Evolutionary conservation across 2,329 filamentous ascomycete species (phyloP), one percentile per base, ranked within the genome.

Genomic region (Cladophialophora psammophila): DNA sequence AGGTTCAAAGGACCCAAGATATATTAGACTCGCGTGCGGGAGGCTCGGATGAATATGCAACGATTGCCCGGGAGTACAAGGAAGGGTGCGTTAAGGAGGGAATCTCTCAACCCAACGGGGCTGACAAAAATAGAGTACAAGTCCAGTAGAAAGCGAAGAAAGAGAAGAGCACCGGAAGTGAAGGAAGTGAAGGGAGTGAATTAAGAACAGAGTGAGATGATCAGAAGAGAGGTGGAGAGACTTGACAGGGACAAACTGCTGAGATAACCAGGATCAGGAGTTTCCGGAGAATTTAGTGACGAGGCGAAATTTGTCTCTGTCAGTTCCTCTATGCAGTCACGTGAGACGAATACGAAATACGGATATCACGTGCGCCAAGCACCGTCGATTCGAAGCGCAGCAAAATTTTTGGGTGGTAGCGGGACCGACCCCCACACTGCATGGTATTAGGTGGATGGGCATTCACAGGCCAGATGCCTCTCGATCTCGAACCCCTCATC

Each of bases 401-500:
- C 52, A 55, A 55, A 55, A 55, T 55, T 55, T 58, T 38, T 31
- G 20, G 20, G 58, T 34, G 6, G 45, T 20, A 50, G 45, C 45
- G 18, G 18, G 20, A 26, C 45, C 3, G 26, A 26, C 26, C 26
- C 45, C 45, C 45, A 50, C 45, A 50, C 45, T 20, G 45, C 45
- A 50, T 18, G 9, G 20, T 50, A 26, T 12, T 42, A 50, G 20
- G 45, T 12, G 45, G 45, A 50, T 50, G 15, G 45, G 45, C 45
- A 50, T 50, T 50, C 45, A 50, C 45, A 50, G n/a, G 60, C 58
- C 72, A 70, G 70, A 75, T 71, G 72, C 72, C 63, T 42, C 38
- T 36, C 73, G 75, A 73, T 73, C 72, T 75, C 74, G 74, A 74
- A 75, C 72, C 68, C 72, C 72, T 74, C 71, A 69, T 72, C 73